These are phyloP conservation scores for Curvularia hawaiiensis DNA, from an alignment of 2,329 filamentous ascomycete species.

Conservation along the genomic window DNA sequence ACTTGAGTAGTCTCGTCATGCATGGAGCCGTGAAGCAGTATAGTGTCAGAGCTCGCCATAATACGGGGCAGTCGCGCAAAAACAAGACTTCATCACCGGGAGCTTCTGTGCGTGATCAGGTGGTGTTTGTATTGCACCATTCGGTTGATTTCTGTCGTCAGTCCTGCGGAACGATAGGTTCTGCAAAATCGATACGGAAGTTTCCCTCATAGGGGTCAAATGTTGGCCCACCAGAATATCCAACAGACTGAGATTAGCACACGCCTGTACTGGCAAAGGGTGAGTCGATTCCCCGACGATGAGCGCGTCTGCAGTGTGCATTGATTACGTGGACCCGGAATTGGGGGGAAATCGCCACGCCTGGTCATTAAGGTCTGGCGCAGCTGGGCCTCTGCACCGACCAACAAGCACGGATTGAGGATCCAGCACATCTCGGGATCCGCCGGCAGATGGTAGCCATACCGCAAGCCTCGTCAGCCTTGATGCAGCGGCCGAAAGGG, in stretches of 20 bases:
- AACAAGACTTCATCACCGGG: neutral
- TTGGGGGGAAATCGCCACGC: neutral
- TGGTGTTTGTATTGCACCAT: neutral
- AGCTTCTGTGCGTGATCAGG: neutral
- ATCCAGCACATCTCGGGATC: conserved; percentile 7
- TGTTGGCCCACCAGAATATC: neutral
- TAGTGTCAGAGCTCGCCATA: neutral
- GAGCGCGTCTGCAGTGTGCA: neutral
- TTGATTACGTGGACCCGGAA: conserved; percentile 2
- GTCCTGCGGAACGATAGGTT: neutral
- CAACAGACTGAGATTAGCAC: neutral
- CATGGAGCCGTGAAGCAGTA: neutral
- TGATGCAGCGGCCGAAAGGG: conserved; percentile 25
- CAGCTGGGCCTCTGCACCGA: conserved; percentile 5
- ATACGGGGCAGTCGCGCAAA: neutral
- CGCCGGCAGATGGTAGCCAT: conserved; percentile 13
- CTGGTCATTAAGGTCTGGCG: conserved; percentile 4
- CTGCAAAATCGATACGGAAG: neutral
- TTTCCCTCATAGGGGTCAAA: neutral
- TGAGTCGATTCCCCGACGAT: conserved; percentile 6
- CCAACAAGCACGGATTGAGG: conserved; percentile 8
- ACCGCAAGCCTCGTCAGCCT: conserved; percentile 22
- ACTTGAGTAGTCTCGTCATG: neutral
- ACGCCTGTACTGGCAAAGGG: neutral
- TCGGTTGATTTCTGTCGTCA: neutral